These are phyloP conservation scores for Pichia occidentalis DNA, from an alignment of 805 yeast genomes.

Conservation along the genomic window DNA sequence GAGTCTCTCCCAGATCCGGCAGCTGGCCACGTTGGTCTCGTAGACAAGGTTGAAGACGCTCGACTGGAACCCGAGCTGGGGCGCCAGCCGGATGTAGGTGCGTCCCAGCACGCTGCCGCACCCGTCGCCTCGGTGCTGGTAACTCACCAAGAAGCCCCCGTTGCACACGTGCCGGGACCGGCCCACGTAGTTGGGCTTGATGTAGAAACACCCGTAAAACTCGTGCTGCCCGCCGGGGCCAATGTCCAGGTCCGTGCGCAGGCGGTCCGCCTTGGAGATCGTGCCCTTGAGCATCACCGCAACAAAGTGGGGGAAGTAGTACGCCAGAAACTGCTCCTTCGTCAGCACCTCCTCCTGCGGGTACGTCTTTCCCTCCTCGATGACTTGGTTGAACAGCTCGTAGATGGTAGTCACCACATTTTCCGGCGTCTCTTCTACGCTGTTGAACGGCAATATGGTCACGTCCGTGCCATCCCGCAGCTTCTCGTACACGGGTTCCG, in stretches of 20 bases:
- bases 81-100: constrained; percentile 65
- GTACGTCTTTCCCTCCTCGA: constrained; percentile 71
- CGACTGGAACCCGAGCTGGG: constrained; percentile 68
- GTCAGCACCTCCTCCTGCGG: constrained; percentile 45
- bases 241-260: not conserved
- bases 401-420: constrained; percentile 41
- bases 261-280: constrained; percentile 9
- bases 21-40: constrained; percentile 70
- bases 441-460: constrained; percentile 56
- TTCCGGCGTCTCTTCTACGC: constrained; percentile 42
- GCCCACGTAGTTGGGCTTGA: constrained; percentile 83
- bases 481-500: constrained; percentile 13
- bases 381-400: constrained; percentile 53
- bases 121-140: constrained; percentile 47
- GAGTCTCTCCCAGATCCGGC: constrained; percentile 71
- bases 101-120: constrained; percentile 67
- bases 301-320: constrained; percentile 64
- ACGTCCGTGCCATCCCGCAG: constrained; percentile 28
- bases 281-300: constrained; percentile 51
- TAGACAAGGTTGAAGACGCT: constrained; percentile 86
- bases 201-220: constrained; percentile 68
- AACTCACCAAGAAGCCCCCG: constrained; percentile 75
- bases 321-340: constrained; percentile 46
- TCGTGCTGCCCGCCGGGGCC: constrained; percentile 22
- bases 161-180: constrained; percentile 84